phyloP scores from a whole-genome alignment of 1,139 yeast genomes.

The Eremothecium coryli region DNA sequence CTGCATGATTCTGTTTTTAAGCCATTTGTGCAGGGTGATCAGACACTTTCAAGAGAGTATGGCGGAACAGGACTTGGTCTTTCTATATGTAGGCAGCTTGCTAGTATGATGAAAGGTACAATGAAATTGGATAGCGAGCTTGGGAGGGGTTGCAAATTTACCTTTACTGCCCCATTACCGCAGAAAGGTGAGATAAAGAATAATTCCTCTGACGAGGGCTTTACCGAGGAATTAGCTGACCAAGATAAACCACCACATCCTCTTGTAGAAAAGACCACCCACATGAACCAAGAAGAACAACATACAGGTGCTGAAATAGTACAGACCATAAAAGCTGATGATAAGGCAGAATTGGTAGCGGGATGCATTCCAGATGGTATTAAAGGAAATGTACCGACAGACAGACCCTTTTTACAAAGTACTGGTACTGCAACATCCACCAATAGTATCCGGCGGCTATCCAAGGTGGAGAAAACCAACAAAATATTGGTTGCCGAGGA shows the following conservation, averaged over 20 bases:
- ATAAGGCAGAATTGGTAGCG: slow-evolving; percentile 13
- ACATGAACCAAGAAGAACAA: slow-evolving; percentile 34
- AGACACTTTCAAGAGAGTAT: slow-evolving; percentile 78
- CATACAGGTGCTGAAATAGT: slow-evolving; percentile 28
- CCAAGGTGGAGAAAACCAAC: slow-evolving; percentile 26
- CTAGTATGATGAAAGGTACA: slow-evolving; percentile 81
- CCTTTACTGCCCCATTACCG: slow-evolving; percentile 66
- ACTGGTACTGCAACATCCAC: slow-evolving; percentile 35
- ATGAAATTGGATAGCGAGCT: slow-evolving; percentile 58
- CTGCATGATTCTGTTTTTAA: slow-evolving; percentile 82
- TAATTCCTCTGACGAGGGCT: slow-evolving; percentile 29
- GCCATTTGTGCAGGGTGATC: slow-evolving; percentile 96
- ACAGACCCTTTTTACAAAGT: slow-evolving; percentile 32
- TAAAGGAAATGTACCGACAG: slow-evolving; percentile 19
- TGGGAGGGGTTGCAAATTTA: slow-evolving; percentile 75
- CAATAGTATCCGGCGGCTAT: slow-evolving; percentile 14
- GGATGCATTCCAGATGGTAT: slow-evolving; percentile 5
- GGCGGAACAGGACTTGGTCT: slow-evolving; percentile 96
- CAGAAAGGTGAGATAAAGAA: slow-evolving; percentile 54
- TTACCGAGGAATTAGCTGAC: slow-evolving; percentile 41
- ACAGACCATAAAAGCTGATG: slow-evolving; percentile 17
- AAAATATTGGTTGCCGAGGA: slow-evolving; percentile 89
- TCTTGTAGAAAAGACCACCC: slow-evolving; percentile 19
- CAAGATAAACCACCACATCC: too few species aligned
- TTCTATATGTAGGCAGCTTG: slow-evolving; percentile 85